Base-by-base conservation (phyloP, 345 rosid species). In the Camelina laxa region DNA sequence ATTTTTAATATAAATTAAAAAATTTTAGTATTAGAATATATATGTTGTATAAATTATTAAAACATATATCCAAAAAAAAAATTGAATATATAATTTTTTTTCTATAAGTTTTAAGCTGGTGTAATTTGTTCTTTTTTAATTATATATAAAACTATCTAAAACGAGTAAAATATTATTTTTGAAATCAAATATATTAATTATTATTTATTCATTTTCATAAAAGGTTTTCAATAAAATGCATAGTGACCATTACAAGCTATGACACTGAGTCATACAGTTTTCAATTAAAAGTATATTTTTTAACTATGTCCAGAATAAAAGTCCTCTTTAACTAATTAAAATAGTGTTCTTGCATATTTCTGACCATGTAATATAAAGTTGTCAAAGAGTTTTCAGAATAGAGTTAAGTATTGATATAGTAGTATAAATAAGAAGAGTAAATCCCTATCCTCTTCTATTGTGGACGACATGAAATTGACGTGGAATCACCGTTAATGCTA, bases 401-500 rank as follows among this genome's bases (percentile, higher is more conserved):
- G 10, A 14, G 12, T 27, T 27, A 27, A 4, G 5, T 27, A 27
- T 27, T 27, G 30, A 27, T 27, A 4, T 27, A 27, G n/a, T 4
- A 27, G 1, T 27, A 27, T 4, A 33, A 33, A 33, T 33, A 33
- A 33, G 9, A 1, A 33, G 36, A 58, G 24, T 33, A 58, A 4
- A 9, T 57, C 14, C 4, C 7, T 9, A 0, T 22, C 13, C 4
- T 6, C 7, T 33, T 33, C 2, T 7, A 19, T 53, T 19, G 47
- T 63, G 70, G 54, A 54, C 35, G 36, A 30, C 59, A 11, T 70
- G 49, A 60, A 59, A 48, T 48, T n/a, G 60, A 71, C 57, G 30
- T 74, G 59, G 48, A 33, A 3, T 20, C 55, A 49, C 49, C 17
- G 38, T 41, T 59, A 22, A 59, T 67, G 79, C 55, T 17, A 49